Conservation (phyloP, 345 rosid genomes). For the Conringia planisiliqua region DNA sequence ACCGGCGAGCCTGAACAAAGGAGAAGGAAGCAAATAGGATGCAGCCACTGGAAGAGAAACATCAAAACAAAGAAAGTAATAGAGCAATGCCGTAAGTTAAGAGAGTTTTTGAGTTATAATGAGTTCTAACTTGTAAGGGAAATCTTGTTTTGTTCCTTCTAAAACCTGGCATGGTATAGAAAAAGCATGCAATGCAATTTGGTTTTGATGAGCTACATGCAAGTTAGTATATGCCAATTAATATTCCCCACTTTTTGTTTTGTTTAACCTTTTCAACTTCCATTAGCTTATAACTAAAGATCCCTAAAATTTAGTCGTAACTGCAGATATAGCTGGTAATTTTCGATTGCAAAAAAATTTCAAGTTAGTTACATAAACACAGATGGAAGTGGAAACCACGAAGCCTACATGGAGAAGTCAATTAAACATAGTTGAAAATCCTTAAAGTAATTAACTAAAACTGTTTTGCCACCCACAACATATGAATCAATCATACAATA, state of each 20-base stretch:
- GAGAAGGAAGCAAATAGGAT: too few relatives aligned
- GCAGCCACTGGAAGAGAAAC: too few relatives aligned
- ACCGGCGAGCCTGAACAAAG: too few relatives aligned
- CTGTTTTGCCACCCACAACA: conserved; percentile 5
- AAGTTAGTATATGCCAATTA: not conserved
- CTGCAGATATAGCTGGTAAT: not conserved
- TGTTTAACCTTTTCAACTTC: not conserved
- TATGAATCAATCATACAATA: not conserved
- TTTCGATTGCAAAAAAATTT: not conserved
- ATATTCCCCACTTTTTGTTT: not conserved
- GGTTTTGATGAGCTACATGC: not conserved
- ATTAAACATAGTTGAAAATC: not conserved
- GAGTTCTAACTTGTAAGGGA: too few relatives aligned
- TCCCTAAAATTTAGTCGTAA: not conserved
- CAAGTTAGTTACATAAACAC: not conserved
- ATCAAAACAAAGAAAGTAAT: too few relatives aligned
- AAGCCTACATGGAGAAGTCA: conserved; percentile 11
- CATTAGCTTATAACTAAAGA: too few relatives aligned
- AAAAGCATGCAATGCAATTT: not conserved
- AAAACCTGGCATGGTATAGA: not conserved
- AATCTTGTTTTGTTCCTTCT: not conserved
- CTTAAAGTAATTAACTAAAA: not conserved
- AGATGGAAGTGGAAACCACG: conserved; percentile 6
- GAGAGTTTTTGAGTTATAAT: too few relatives aligned
- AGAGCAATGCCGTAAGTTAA: too few relatives aligned